Evolutionary conservation across 495 filamentous ascomycete species (phyloP).

Genomic region (Neurospora sp.): DNA sequence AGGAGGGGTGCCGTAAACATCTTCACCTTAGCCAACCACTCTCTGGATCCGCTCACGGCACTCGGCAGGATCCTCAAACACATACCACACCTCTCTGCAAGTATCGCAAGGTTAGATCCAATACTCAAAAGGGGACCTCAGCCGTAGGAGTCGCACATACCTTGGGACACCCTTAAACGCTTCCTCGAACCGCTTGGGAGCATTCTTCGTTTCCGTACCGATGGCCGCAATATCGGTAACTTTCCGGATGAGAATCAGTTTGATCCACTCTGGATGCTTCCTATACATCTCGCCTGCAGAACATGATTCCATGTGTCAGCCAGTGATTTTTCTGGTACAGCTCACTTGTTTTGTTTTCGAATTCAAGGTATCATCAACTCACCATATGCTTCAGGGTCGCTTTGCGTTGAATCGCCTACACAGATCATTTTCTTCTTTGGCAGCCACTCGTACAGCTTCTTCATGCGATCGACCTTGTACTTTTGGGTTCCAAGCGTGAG

Average conservation of each 20-base stretch:
- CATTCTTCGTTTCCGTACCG: slow-evolving; percentile 62
- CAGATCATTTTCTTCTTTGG: slow-evolving; percentile 70
- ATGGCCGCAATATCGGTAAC: slow-evolving; percentile 67
- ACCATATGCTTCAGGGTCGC: slow-evolving; percentile 84
- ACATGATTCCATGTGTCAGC: slow-evolving; percentile 2
- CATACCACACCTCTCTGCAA: slow-evolving; percentile 53
- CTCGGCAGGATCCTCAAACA: slow-evolving; percentile 69
- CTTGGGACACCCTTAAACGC: slow-evolving; percentile 68
- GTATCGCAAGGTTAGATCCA: not conserved
- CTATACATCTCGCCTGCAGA: slow-evolving; percentile 26
- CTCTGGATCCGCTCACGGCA: slow-evolving; percentile 32
- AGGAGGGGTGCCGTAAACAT: not conserved
- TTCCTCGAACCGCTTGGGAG: slow-evolving; percentile 60
- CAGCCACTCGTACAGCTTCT: slow-evolving; percentile 64
- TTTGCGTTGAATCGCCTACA: slow-evolving; percentile 86
- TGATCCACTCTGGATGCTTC: slow-evolving; percentile 59
- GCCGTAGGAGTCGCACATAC: slow-evolving; percentile 4
- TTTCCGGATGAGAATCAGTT: slow-evolving; percentile 71
- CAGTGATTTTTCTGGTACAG: not conserved
- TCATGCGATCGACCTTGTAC: slow-evolving; percentile 78
- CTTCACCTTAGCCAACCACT: slow-evolving; percentile 10
- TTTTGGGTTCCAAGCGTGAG: slow-evolving; percentile 73
- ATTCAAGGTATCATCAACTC: slow-evolving; percentile 26
- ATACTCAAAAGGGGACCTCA: not conserved
- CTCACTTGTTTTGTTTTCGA: not conserved